Evolutionary conservation across 805 yeast species (phyloP), one percentile per base, ranked within the genome.

Genomic region (Grigorovia yakushimaensis): DNA sequence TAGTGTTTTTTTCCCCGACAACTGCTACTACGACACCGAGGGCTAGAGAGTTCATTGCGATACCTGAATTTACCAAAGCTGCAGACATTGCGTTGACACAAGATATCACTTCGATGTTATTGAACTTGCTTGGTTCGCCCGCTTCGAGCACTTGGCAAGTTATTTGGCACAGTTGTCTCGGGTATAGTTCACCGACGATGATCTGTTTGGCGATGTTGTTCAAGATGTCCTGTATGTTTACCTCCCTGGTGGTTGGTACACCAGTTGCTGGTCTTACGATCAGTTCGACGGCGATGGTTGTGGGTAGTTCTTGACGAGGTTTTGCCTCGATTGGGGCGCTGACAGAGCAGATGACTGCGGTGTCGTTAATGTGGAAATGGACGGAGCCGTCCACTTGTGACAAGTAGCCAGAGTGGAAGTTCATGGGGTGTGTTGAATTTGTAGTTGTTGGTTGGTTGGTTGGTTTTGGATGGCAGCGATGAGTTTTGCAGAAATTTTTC

Each of bases 301-400:
- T 81, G 10, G 97, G 96, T 33, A 81, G 64, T 61, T 91, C 98
- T 60, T 88, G 95, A 55, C 91, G 76, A 13, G 78, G 66, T 61
- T 82, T 83, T 10, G 87, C 81, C 58, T 91, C 97, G 27, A 91
- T 75, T 0, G 98, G 98, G 0, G 98, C 98, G 1, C 89, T 76
- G 1, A 91, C 89, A 0, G 96, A 80, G 40, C 82, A 78, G 2
- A 89, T 66, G 2, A 84, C 80, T 48, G 76, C 76, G 1, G 84
- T 77, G 17, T 63, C 62, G 1, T 75, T 78, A n/a, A 67, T 61
- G 15, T 66, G 60, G 48, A 81, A 70, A 21, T 74, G 74, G 1
- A 91, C 81, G 1, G 95, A 85, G 1, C 97, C 97, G 62, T 88
- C 96, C 2, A 82, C 91, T 51, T 79, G 75, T 47, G 69, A 66